Conservation (phyloP, 2,329 filamentous ascomycete genomes). For the Neofusicoccum cordaticola region DNA sequence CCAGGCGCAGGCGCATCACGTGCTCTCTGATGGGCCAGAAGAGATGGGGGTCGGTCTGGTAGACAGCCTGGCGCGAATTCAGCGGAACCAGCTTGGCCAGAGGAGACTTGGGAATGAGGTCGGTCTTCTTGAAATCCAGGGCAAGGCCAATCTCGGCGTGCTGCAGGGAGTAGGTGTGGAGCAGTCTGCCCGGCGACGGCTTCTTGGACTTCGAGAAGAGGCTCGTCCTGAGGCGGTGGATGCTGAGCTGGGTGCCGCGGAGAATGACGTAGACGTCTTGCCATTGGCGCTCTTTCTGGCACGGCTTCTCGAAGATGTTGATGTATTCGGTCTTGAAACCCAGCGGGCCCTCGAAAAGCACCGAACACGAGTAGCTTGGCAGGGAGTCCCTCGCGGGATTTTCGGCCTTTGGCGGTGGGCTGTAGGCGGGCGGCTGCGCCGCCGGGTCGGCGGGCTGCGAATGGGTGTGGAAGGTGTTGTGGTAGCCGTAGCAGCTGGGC, state of each 20-base stretch:
- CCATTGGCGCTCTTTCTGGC: slow-evolving; percentile 62
- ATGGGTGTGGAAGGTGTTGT: slow-evolving; percentile 43
- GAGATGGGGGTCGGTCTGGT: slow-evolving; percentile 46
- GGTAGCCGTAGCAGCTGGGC: slow-evolving; percentile 34
- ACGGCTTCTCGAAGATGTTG: slow-evolving; percentile 56
- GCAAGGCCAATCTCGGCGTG: slow-evolving; percentile 75
- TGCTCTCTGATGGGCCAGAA: slow-evolving; percentile 51
- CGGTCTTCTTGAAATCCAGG: slow-evolving; percentile 64
- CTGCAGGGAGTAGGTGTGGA: slow-evolving; percentile 68
- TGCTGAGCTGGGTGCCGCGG: slow-evolving; percentile 65
- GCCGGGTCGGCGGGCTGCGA: slow-evolving; percentile 25
- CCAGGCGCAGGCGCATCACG: slow-evolving; percentile 68
- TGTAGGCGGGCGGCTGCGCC: slow-evolving; percentile 32
- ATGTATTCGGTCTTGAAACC: slow-evolving; percentile 65
- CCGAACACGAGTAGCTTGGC: slow-evolving; percentile 36
- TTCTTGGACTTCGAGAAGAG: slow-evolving; percentile 35
- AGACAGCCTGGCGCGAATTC: slow-evolving; percentile 38
- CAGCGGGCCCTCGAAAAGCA: slow-evolving; percentile 34
- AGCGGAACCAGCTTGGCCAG: slow-evolving; percentile 46
- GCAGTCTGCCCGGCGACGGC: slow-evolving; percentile 54
- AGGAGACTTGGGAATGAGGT: slow-evolving; percentile 43
- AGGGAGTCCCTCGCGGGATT: slow-evolving; percentile 23
- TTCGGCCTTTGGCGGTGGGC: slow-evolving; percentile 15
- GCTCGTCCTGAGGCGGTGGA: slow-evolving; percentile 58
- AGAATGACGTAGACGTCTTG: slow-evolving; percentile 61